Evolutionary conservation across 768 basidiomycete genomes (phyloP).

Genomic region (Suillus decipiens): DNA sequence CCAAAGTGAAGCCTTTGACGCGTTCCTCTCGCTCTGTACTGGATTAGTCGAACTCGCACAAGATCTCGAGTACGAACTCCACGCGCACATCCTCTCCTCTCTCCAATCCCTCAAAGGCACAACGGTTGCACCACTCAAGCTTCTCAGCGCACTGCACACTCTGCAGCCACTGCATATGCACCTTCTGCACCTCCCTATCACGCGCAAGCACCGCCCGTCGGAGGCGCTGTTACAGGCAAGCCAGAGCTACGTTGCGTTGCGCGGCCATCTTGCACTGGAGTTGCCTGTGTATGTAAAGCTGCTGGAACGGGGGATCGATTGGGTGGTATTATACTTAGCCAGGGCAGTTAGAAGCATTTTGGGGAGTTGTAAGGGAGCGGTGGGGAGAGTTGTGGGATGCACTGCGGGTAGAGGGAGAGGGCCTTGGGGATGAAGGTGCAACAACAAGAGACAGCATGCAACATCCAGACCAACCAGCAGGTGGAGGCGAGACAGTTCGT

Average conservation of each 20-base stretch:
- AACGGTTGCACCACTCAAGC: slow-evolving; percentile 61
- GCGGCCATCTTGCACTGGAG: slow-evolving; percentile 70
- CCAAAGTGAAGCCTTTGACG: slow-evolving; percentile 66
- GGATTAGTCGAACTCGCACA: slow-evolving; percentile 53
- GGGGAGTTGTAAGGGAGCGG: slow-evolving; percentile 55
- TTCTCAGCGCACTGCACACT: slow-evolving; percentile 71
- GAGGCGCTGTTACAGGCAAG: slow-evolving; percentile 70
- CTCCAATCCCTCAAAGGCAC: slow-evolving; percentile 59
- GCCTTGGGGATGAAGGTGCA: slow-evolving; percentile 49
- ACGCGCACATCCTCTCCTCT: slow-evolving; percentile 54
- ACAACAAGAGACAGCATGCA: background rate
- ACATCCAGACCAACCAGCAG: background rate
- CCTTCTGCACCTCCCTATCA: slow-evolving; percentile 67
- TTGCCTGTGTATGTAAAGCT: slow-evolving; percentile 64
- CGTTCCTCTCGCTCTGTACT: slow-evolving; percentile 63
- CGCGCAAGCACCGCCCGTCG: slow-evolving; percentile 60
- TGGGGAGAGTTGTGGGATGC: slow-evolving; percentile 90
- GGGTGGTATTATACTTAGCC: slow-evolving; percentile 53
- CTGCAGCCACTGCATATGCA: slow-evolving; percentile 73
- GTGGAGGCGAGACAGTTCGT: slow-evolving; percentile 54
- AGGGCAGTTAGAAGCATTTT: slow-evolving; percentile 62
- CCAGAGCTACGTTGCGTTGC: slow-evolving; percentile 73
- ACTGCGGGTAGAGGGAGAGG: slow-evolving; percentile 68
- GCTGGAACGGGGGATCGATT: slow-evolving; percentile 59
- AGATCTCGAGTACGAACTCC: slow-evolving; percentile 55